phyloP scores from a whole-genome alignment of 768 basidiomycete genomes.

The Suillus tomentosus region DNA sequence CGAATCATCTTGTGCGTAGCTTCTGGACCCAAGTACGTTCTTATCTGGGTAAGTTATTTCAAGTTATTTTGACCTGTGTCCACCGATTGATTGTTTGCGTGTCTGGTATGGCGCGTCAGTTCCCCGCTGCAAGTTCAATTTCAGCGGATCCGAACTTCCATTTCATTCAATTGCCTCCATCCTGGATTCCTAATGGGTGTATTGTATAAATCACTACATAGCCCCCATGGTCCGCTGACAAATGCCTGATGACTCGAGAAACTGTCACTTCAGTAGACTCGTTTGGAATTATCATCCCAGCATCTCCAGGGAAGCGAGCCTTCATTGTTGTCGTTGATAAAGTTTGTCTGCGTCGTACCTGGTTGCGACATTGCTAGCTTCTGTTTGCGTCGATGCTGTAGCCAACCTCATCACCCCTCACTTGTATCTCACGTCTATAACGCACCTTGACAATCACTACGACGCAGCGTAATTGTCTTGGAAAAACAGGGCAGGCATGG shows the following conservation, averaged over 20 bases:
- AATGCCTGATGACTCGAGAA: neutral
- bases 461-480: neutral
- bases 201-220: neutral
- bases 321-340: neutral
- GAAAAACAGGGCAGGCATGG: neutral
- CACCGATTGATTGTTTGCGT: neutral
- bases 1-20: neutral
- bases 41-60: neutral
- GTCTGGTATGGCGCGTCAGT: neutral
- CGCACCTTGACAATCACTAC: neutral
- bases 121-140: neutral
- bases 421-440: neutral
- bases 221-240: neutral
- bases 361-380: neutral
- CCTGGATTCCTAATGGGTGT: too few relatives aligned
- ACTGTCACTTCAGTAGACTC: neutral
- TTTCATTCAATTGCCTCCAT: neutral
- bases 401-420: neutral
- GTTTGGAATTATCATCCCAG: neutral
- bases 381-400: neutral
- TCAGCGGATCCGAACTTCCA: neutral
- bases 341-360: neutral
- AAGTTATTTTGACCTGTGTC: neutral
- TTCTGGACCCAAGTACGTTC: neutral
- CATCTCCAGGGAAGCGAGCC: neutral